A percentile compares a stretch with the other conserved stretches of the same genome.
Evolutionary conservation across 805 yeast species (phyloP).

Genomic region (Torulaspora quercuum): DNA sequence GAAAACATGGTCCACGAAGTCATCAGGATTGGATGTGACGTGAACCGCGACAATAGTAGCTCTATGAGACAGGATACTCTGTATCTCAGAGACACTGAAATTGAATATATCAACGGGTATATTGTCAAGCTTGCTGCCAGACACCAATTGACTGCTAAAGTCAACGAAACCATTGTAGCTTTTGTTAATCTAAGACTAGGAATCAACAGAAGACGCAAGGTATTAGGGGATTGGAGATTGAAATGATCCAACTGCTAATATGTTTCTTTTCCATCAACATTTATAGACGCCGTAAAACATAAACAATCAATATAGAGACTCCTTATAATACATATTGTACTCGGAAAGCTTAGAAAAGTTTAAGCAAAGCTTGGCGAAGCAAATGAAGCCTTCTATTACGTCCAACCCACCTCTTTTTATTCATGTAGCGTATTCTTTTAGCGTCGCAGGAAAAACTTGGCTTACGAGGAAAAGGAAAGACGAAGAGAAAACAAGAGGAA

Average conservation of each 20-base stretch:
- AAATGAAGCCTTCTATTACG: too few relatives aligned
- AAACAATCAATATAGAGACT: background rate
- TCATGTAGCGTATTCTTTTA: too few relatives aligned
- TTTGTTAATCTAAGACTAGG: slow-evolving; percentile 37
- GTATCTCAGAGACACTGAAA: slow-evolving; percentile 60
- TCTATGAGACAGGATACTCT: slow-evolving; percentile 55
- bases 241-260: background rate
- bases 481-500: slow-evolving; percentile 1
- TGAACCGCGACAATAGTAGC: slow-evolving; percentile 53
- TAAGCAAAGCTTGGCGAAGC: too few relatives aligned
- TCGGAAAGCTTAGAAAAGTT: too few relatives aligned
- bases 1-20: slow-evolving; percentile 37
- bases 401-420: too few relatives aligned
- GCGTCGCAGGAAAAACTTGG: too few relatives aligned
- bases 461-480: background rate
- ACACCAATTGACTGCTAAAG: slow-evolving; percentile 36
- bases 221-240: slow-evolving; percentile 10
- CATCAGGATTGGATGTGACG: slow-evolving; percentile 41
- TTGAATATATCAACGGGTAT: slow-evolving; percentile 81
- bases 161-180: slow-evolving; percentile 35
- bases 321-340: background rate
- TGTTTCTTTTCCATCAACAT: too few relatives aligned
- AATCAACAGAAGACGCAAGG: slow-evolving; percentile 27
- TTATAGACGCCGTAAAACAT: too few relatives aligned
- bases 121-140: slow-evolving; percentile 53